These are phyloP conservation scores for Penicillium sp. DNA, from an alignment of 2,329 filamentous ascomycete species.

Conservation along the genomic window DNA sequence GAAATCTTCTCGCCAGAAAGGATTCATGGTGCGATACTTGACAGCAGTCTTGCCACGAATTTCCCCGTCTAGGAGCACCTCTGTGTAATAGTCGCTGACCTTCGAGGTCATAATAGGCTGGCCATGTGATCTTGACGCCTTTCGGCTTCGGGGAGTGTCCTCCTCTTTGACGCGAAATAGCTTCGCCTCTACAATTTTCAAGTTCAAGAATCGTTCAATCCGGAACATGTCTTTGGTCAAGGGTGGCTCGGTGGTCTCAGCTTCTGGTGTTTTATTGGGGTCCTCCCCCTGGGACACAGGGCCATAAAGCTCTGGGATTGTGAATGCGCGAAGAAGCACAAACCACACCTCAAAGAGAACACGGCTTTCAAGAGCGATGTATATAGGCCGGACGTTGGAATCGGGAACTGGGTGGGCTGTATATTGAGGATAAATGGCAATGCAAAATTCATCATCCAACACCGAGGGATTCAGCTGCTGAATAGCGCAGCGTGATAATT, in stretches of 20 bases:
- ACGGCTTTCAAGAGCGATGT: conserved; percentile 79
- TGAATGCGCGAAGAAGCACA: conserved; percentile 84
- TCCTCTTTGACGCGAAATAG: conserved; percentile 42
- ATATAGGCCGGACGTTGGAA: conserved; percentile 80
- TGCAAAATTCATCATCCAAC: conserved; percentile 86
- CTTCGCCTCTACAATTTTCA: conserved; percentile 63
- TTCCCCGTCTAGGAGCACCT: conserved; percentile 50
- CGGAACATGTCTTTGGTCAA: conserved; percentile 61
- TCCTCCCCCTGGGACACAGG: conserved; percentile 57
- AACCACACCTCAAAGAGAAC: conserved; percentile 98
- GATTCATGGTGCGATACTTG: conserved; percentile 45
- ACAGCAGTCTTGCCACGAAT: conserved; percentile 50
- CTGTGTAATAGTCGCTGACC: conserved; percentile 47
- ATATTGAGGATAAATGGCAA: conserved; percentile 94
- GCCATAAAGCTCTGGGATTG: conserved; percentile 85
- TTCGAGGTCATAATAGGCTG: conserved; percentile 26
- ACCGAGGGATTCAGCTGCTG: conserved; percentile 89
- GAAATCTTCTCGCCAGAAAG: conserved; percentile 53
- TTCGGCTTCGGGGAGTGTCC: conserved; percentile 32
- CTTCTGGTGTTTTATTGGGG: conserved; percentile 34
- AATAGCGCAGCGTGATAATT: conserved; percentile 83
- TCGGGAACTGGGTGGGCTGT: conserved; percentile 69
- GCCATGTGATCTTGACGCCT: conserved; percentile 33
- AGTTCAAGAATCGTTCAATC: conserved; percentile 60
- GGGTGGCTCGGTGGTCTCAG: conserved; percentile 27